These are phyloP conservation scores for Parachlorella kessleri DNA, from an alignment of 139 green algal genomes.

Conservation along the genomic window DNA sequence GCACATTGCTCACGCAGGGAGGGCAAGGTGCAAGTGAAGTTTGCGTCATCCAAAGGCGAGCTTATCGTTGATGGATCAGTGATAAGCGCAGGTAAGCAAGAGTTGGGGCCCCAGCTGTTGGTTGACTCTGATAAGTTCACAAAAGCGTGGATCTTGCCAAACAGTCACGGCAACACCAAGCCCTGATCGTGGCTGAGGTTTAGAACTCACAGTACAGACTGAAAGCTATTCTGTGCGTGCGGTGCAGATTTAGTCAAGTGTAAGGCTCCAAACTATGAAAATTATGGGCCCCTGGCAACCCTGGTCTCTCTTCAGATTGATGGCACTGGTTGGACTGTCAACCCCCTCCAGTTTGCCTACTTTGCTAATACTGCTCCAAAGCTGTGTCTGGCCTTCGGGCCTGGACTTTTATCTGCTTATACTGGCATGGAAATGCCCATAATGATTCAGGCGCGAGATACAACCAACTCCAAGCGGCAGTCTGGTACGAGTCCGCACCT, in stretches of 20 bases:
- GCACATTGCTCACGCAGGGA: no score
- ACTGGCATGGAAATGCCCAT: conserved; percentile 82
- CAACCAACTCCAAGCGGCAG: conserved; percentile 74
- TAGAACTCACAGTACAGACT: no score
- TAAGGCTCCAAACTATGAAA: conserved; percentile 83
- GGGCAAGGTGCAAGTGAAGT: conserved; percentile 78
- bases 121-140: no score
- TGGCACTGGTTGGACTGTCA: conserved; percentile 88
- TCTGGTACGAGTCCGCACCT: no score
- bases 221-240: no score
- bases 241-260: conserved; percentile 9
- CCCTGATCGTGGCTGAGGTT: no score
- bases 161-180: no score
- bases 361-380: conserved; percentile 85
- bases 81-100: no score
- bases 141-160: no score
- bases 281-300: conserved; percentile 73
- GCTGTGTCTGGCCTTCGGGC: conserved; percentile 83
- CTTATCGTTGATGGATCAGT: conserved; percentile 67
- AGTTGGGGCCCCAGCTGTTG: no score
- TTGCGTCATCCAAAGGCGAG: conserved; percentile 71
- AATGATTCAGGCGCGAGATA: conserved; percentile 80
- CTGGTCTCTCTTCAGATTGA: conserved; percentile 76
- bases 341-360: conserved; percentile 81
- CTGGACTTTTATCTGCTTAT: conserved; percentile 66